Base-by-base conservation (phyloP, 1,284 basidiomycete genomes). In the Sporisorium iseilematis-ciliati region DNA sequence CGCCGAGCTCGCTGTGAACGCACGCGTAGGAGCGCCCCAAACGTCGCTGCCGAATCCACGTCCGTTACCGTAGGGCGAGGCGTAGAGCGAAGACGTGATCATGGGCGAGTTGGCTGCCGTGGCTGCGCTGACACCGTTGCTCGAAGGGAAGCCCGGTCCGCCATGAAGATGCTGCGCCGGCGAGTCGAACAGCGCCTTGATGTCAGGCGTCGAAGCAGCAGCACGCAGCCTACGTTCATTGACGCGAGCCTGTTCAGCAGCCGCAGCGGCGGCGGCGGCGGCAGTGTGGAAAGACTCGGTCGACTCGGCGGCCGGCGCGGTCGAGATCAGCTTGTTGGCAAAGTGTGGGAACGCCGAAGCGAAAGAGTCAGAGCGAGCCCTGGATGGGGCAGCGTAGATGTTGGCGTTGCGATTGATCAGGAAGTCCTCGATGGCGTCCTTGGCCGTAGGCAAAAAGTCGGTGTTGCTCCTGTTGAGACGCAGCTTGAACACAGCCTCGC, bases 321-420 rank as follows among this genome's bases (percentile, higher is more conserved):
- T 77, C n/a, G 82, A 82, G 59, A 83, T 70, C 2, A 97, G 90
- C 86, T 96, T 97, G 87, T 93, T 95, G 84, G 97, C 94, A 86
- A 98, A 98, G 86, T 97, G 95, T 35, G 94, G 93, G 88, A 97
- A 95, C 1, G 95, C 93, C 81, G 96, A 93, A 25, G 94, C 92
- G 82, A 96, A 96, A 5, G 93, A 94, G 84, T 97, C 95, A 29
- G 92, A 92, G 31, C 93, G 65, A 2, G 65, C 64, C 55, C 84
- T 83, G 7, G 83, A 81, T 21, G 83, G 81, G 1, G 86, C 79
- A 11, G 86, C 86, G 61, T 87, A 87, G 5, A 88, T 86, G 57
- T 86, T 85, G 59, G 87, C 84, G 79, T 92, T 94, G 80, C 95
- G 91, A 70, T 91, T 91, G 55, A 92, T 88, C 66, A 98, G 86